phyloP scores from a whole-genome alignment of 768 basidiomycete genomes.

The Pholiota conissans region DNA sequence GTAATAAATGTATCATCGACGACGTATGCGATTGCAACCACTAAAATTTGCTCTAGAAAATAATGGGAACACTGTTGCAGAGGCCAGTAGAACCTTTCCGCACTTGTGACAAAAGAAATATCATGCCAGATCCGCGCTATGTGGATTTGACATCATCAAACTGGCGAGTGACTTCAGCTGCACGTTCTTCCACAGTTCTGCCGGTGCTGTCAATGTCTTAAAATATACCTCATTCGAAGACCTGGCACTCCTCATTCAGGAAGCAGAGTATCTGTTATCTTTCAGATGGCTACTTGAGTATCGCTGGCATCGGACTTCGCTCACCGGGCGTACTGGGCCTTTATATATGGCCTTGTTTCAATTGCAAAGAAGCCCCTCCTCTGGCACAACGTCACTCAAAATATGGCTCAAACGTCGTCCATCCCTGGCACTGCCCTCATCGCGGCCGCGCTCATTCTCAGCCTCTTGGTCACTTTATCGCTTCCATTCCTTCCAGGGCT shows the following conservation, averaged over 20 bases:
- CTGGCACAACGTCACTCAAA: not conserved
- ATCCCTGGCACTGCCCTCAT: constrained; percentile 58
- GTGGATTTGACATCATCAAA: too few species aligned
- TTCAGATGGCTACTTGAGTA: not conserved
- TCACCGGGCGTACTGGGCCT: not conserved
- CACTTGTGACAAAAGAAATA: too few species aligned
- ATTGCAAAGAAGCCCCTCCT: not conserved
- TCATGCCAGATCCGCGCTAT: too few species aligned
- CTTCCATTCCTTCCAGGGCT: constrained; percentile 66
- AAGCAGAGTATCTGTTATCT: not conserved
- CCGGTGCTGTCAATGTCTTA: too few species aligned
- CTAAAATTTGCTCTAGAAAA: too few species aligned
- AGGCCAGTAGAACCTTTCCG: too few species aligned
- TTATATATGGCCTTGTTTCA: not conserved
- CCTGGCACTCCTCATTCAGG: not conserved
- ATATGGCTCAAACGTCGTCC: constrained; percentile 49
- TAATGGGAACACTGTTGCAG: too few species aligned
- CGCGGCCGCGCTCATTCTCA: constrained; percentile 61
- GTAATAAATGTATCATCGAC: too few species aligned
- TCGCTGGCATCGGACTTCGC: not conserved
- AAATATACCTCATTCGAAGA: not conserved
- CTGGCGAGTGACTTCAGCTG: too few species aligned
- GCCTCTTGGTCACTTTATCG: constrained; percentile 69
- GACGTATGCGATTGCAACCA: too few species aligned
- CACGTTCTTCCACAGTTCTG: too few species aligned